Percentiles rank a stretch among this genome's conserved stretches.
These are phyloP conservation scores for Reutealis trisperma DNA, from an alignment of 345 rosid species.

Conservation along the genomic window DNA sequence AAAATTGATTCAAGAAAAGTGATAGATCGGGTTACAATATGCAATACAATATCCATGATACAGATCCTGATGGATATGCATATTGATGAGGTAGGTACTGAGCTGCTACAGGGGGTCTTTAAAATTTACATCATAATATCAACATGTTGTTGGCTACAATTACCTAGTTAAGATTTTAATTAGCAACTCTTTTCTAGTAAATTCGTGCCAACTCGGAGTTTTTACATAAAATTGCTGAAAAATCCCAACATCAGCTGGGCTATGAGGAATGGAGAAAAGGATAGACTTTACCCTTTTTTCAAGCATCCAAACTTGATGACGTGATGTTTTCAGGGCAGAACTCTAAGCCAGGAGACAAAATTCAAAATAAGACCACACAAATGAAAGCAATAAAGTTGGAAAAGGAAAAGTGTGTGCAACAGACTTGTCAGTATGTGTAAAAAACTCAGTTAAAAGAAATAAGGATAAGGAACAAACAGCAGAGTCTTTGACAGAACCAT, in stretches of 20 bases:
- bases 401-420: not conserved
- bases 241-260: not conserved
- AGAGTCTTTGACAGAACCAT: slow-evolving; percentile 81
- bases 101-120: not conserved
- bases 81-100: not conserved
- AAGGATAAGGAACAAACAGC: slow-evolving; percentile 57
- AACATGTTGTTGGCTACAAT: not conserved
- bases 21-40: not conserved
- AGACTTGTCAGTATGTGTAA: not conserved
- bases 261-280: not conserved
- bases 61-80: not conserved
- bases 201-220: not conserved
- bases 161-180: not conserved
- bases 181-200: not conserved
- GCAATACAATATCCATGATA: not conserved
- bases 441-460: not conserved
- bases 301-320: slow-evolving; percentile 60
- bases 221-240: not conserved
- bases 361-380: slow-evolving; percentile 17
- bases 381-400: not conserved
- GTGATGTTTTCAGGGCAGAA: slow-evolving; percentile 65
- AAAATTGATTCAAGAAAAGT: not conserved
- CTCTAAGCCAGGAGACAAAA: slow-evolving; percentile 51
- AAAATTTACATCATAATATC: not conserved
- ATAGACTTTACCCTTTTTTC: slow-evolving; percentile 61